Evolutionary conservation across 75 land plant species (phyloP).

Genomic region (Chamaecyparis obtusa): DNA sequence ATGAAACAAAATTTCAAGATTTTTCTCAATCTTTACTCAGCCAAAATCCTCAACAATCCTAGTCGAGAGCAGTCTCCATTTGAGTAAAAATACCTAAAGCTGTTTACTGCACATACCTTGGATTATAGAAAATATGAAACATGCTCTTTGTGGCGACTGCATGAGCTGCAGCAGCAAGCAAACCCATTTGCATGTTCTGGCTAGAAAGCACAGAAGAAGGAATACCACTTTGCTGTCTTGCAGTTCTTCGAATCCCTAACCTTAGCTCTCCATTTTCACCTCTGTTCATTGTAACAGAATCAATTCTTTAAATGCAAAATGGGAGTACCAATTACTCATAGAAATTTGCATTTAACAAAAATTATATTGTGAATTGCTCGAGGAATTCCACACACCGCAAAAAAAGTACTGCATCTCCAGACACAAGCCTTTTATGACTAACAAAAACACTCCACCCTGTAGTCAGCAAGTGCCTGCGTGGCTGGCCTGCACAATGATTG

Average conservation of each 20-base stretch:
- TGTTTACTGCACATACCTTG: conserved; percentile 49
- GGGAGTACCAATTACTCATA: neutral
- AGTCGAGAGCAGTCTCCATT: neutral
- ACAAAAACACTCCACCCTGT: conserved; percentile 98
- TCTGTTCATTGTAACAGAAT: conserved; percentile 28
- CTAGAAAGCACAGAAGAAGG: conserved; percentile 22
- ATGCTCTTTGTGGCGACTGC: conserved; percentile 53
- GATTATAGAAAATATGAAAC: conserved; percentile 76
- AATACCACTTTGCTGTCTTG: conserved; percentile 34
- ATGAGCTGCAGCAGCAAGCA: conserved; percentile 57
- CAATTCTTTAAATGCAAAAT: neutral
- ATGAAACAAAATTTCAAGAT: neutral
- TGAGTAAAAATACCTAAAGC: neutral
- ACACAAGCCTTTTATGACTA: conserved; percentile 79
- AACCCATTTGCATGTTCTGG: conserved; percentile 44
- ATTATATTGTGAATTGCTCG: neutral
- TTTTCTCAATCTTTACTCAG: neutral
- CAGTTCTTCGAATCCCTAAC: conserved; percentile 69
- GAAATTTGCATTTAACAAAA: neutral
- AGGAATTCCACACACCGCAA: conserved; percentile 46
- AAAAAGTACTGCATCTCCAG: conserved; percentile 94
- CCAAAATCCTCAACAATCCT: neutral
- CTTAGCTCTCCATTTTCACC: conserved; percentile 71
- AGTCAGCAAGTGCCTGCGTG: conserved; percentile 88
- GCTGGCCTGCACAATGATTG: conserved; percentile 58